phyloP scores from a whole-genome alignment of 1,284 basidiomycete genomes.

The Pseudozyma pruni region DNA sequence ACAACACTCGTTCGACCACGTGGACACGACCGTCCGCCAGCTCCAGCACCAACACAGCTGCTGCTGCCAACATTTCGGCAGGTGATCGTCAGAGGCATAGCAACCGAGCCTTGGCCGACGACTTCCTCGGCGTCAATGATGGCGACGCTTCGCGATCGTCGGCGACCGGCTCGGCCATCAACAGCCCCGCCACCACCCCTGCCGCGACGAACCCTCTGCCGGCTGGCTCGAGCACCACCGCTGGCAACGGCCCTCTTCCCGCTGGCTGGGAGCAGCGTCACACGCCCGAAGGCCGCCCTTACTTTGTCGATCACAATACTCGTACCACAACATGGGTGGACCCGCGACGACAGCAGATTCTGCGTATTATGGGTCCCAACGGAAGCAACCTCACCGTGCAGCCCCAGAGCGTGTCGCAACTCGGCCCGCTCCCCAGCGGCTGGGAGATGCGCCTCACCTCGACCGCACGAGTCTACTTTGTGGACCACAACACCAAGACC shows the following conservation, averaged over 20 bases:
- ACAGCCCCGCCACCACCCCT: constrained; percentile 30
- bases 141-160: constrained; percentile 42
- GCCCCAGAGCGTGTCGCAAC: constrained; percentile 83
- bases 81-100: constrained; percentile 64
- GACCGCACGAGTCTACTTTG: constrained; percentile 92
- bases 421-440: constrained; percentile 93
- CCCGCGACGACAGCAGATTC: constrained; percentile 86
- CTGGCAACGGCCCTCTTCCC: constrained; percentile 84
- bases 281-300: constrained; percentile 95
- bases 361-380: constrained; percentile 85
- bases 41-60: constrained; percentile 54
- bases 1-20: constrained; percentile 91
- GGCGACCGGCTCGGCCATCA: constrained; percentile 32
- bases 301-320: constrained; percentile 91
- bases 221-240: constrained; percentile 73
- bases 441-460: constrained; percentile 97
- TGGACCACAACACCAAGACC: constrained; percentile 92
- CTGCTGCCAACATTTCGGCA: constrained; percentile 54
- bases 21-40: constrained; percentile 75
- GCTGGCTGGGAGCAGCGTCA: constrained; percentile 98
- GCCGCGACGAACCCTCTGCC: constrained; percentile 44
- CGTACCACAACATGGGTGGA: constrained; percentile 99
- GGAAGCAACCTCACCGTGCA: constrained; percentile 81
- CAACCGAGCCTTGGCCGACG: constrained; percentile 66
- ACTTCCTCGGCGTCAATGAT: constrained; percentile 66